Evolutionary conservation across 176 grass and related monocot genomes (phyloP).

Genomic region (Hsuehochloa calcarea): DNA sequence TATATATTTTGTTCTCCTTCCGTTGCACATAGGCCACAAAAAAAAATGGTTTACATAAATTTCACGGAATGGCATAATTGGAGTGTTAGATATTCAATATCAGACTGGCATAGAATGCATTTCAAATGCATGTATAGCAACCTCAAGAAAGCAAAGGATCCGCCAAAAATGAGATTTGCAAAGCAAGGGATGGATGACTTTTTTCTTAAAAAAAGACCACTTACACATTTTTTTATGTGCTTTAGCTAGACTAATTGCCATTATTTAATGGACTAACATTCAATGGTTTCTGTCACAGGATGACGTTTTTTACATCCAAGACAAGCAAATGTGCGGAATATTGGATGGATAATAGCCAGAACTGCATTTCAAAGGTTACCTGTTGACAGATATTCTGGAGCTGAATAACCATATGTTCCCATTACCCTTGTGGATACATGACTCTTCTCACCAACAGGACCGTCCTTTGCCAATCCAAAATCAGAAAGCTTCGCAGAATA

Average conservation of each 20-base stretch:
- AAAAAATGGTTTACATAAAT: not conserved
- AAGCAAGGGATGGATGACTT: not conserved
- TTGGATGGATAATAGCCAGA: not conserved
- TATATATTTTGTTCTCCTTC: not conserved
- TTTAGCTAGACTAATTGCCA: not conserved
- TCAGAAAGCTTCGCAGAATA: conserved; percentile 94
- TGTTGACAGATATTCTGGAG: conserved; percentile 94
- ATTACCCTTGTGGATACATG: conserved; percentile 91
- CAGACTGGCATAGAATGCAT: not conserved
- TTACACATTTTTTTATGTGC: not conserved
- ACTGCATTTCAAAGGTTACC: conserved; percentile 46
- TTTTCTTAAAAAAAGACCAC: not conserved
- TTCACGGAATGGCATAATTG: not conserved
- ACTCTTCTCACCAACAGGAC: conserved; percentile 82
- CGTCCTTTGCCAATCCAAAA: conserved; percentile 94
- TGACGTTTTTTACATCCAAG: not conserved
- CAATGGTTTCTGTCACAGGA: not conserved
- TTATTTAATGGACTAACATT: not conserved
- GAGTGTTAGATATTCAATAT: not conserved
- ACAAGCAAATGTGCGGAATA: conserved; percentile 4
- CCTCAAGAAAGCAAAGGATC: not conserved
- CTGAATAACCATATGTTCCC: conserved; percentile 90
- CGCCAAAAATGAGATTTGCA: conserved; percentile 11
- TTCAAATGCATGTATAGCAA: not conserved
- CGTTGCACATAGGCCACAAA: not conserved